phyloP scores from a whole-genome alignment of 1,139 yeast species.

The Saccharomyces hybrid region DNA sequence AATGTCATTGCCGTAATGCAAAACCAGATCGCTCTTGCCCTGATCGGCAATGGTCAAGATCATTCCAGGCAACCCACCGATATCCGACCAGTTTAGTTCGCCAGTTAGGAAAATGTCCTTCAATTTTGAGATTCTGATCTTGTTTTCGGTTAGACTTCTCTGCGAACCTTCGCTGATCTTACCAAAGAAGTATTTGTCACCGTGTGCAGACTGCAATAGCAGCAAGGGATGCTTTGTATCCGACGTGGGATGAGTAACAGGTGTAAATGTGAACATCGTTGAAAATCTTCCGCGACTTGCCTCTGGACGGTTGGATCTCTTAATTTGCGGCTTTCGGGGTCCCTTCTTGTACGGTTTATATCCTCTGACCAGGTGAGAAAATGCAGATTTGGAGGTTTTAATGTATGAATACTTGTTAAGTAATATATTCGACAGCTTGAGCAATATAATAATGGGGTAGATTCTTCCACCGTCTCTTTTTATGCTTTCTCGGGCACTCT shows the following conservation, averaged over 20 bases:
- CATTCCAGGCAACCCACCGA: constrained; percentile 89
- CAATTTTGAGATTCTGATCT: constrained; percentile 47
- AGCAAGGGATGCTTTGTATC: constrained; percentile 58
- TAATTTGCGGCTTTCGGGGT: background rate
- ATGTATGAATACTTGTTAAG: background rate
- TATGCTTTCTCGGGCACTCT: background rate
- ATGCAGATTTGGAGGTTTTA: background rate
- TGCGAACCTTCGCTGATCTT: constrained; percentile 83
- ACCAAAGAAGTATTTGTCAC: constrained; percentile 64
- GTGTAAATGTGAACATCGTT: constrained; percentile 33
- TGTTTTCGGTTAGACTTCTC: constrained; percentile 52
- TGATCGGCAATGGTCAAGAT: constrained; percentile 80
- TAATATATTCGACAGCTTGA: background rate
- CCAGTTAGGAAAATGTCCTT: constrained; percentile 73
- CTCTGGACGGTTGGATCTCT: background rate
- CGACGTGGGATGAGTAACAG: constrained; percentile 49
- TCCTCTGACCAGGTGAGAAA: background rate
- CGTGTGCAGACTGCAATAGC: constrained; percentile 42
- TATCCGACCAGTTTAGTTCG: constrained; percentile 56
- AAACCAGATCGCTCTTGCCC: constrained; percentile 45
- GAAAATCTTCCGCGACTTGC: constrained; percentile 4
- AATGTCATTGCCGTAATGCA: constrained; percentile 41
- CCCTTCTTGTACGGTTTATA: background rate
- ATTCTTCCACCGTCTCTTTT: background rate
- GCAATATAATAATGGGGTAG: background rate